Conservation (phyloP, 148 eudicot species). For the Fagopyrum esculentum region DNA sequence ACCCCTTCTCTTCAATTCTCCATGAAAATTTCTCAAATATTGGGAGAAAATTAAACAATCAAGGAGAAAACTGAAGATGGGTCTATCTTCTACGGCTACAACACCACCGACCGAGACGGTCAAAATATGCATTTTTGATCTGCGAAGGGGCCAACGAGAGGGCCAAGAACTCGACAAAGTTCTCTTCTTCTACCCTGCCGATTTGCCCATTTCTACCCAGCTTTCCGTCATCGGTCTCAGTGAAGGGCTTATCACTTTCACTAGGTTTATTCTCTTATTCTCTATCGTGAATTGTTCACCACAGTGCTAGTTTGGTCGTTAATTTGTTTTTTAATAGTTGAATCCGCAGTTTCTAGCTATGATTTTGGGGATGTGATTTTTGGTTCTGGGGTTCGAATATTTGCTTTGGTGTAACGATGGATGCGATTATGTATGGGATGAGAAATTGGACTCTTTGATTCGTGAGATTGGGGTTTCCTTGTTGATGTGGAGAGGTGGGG, state of each 20-base stretch:
- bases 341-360: not conserved
- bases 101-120: slow-evolving; percentile 39
- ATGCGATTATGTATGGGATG: not conserved
- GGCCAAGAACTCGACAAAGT: slow-evolving; percentile 89
- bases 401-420: not conserved
- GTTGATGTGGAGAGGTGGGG: not conserved
- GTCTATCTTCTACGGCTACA: slow-evolving; percentile 44
- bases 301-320: too few relatives aligned
- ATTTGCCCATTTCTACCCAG: slow-evolving; percentile 57
- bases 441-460: not conserved
- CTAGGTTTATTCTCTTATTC: slow-evolving; percentile 41
- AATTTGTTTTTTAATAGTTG: not conserved
- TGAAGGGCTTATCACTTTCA: slow-evolving; percentile 91
- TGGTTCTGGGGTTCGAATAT: not conserved
- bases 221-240: slow-evolving; percentile 90
- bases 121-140: slow-evolving; percentile 82
- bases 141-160: slow-evolving; percentile 81
- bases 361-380: not conserved
- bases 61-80: slow-evolving; percentile 35
- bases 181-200: slow-evolving; percentile 74
- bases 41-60: not conserved
- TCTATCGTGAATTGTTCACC: slow-evolving; percentile 2
- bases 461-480: not conserved
- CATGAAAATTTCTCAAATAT: not conserved
- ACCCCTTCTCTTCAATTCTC: slow-evolving; percentile 4